phyloP scores from a whole-genome alignment of 108 stramenopile species.

The Phaeodactylum tricornutum region DNA sequence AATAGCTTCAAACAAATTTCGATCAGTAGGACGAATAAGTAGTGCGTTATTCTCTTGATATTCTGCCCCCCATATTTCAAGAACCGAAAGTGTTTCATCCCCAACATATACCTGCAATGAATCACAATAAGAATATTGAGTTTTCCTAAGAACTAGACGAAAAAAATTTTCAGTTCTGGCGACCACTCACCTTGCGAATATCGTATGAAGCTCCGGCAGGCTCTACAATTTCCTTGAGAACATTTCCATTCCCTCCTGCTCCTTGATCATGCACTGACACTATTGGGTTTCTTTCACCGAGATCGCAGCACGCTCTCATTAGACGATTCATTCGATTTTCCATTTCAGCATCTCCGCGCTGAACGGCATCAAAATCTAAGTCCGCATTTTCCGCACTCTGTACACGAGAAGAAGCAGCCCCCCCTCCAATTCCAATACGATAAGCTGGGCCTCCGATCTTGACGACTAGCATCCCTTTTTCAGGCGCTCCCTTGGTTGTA shows the following conservation, averaged over 20 bases:
- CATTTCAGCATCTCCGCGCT: conserved; percentile 99
- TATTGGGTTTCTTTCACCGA: conserved; percentile 94
- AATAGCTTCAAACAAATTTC: conserved; percentile 71
- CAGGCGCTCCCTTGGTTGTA: conserved; percentile 84
- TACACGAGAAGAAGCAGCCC: conserved; percentile 89
- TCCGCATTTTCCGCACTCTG: conserved; percentile 80
- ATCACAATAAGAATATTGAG: background rate
- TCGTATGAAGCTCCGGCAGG: conserved; percentile 94
- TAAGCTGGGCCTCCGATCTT: conserved; percentile 98
- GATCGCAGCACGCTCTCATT: conserved; percentile 96
- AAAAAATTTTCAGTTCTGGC: background rate
- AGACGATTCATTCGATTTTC: conserved; percentile 96
- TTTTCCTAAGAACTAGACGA: background rate
- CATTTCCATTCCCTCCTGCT: conserved; percentile 98
- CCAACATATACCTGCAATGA: conserved; percentile 68
- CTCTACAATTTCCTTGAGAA: conserved; percentile 99
- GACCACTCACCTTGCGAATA: conserved; percentile 75
- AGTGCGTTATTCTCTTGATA: conserved; percentile 99
- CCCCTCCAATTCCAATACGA: conserved; percentile 98
- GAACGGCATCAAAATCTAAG: conserved; percentile 98
- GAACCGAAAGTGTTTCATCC: conserved; percentile 90
- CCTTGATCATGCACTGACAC: conserved; percentile 97
- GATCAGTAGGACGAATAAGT: conserved; percentile 69
- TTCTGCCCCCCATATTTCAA: conserved; percentile 99
- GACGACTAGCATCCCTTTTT: conserved; percentile 93